A percentile compares a stretch with the other conserved stretches of the same genome.
phyloP scores from a whole-genome alignment of 805 yeast species.

The Clavispora asparagi region DNA sequence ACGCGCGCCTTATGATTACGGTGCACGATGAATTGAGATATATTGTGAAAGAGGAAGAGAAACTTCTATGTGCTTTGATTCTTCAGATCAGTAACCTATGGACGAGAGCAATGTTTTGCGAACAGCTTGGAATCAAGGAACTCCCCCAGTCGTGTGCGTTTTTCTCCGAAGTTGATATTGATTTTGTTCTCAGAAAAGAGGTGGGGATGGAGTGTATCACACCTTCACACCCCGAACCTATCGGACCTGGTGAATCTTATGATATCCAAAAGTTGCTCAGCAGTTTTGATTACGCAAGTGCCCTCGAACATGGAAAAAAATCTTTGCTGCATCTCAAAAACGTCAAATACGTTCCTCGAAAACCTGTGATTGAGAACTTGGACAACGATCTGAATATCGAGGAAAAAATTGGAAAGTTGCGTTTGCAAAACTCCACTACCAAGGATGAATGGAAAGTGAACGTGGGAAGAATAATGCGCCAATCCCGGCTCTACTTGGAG shows the following conservation, averaged over 20 bases:
- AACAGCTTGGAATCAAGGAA: conserved; percentile 82
- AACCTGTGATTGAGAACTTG: conserved; percentile 12
- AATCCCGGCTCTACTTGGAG: not conserved
- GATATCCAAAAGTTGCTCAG: conserved; percentile 52
- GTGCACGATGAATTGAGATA: conserved; percentile 95
- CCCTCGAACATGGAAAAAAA: conserved; percentile 7
- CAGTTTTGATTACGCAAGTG: conserved; percentile 14
- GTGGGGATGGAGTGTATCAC: conserved; percentile 90
- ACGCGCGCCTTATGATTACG: conserved; percentile 77
- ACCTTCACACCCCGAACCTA: conserved; percentile 65
- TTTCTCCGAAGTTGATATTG: conserved; percentile 90
- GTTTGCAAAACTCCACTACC: conserved; percentile 24
- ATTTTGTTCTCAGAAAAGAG: conserved; percentile 82
- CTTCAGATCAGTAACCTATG: conserved; percentile 87
- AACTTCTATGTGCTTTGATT: conserved; percentile 72
- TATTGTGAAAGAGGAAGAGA: conserved; percentile 66
- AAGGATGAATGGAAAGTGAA: conserved; percentile 22
- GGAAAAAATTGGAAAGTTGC: conserved; percentile 18
- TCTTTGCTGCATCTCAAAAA: conserved; percentile 7
- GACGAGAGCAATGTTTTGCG: conserved; percentile 95
- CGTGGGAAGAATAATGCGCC: not conserved
- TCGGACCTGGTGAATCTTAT: conserved; percentile 75
- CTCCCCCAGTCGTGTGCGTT: conserved; percentile 95
- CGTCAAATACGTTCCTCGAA: conserved; percentile 8
- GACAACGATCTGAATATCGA: conserved; percentile 13